phyloP scores from a whole-genome alignment of 163 green algal species.

The Prototheca wickerhamii region DNA sequence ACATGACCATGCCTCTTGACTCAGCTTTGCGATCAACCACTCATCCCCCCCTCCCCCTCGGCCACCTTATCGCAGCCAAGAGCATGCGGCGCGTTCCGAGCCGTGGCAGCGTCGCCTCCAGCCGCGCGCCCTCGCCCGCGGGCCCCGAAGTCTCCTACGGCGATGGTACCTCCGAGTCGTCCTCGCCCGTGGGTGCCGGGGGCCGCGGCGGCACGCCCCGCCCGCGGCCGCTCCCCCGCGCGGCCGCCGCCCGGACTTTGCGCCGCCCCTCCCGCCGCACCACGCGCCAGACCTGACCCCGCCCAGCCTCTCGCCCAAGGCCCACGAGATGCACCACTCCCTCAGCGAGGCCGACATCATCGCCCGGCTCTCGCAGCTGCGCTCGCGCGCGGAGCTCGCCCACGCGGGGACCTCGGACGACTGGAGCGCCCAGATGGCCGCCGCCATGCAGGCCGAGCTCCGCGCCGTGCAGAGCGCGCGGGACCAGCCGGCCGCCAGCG shows the following conservation, averaged over 20 bases:
- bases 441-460: background rate
- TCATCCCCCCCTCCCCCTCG: background rate
- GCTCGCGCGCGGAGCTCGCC: background rate
- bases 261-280: background rate
- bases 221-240: no score
- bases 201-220: background rate
- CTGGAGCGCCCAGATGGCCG: background rate
- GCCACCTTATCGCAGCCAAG: background rate
- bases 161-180: background rate
- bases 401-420: background rate
- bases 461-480: background rate
- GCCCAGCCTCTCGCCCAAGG: no score
- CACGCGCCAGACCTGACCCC: background rate
- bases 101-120: background rate
- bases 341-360: background rate
- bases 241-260: slow-evolving; percentile 1
- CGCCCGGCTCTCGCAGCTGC: background rate
- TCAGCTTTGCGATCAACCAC: background rate
- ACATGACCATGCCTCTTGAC: background rate
- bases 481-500: background rate
- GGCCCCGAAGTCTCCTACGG: background rate
- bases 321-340: background rate
- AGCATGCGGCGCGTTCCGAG: slow-evolving; percentile 1
- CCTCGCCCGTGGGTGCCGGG: background rate
- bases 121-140: slow-evolving; percentile 1